These are phyloP conservation scores for Populus ilicifolia DNA, from an alignment of 345 rosid genomes.

Conservation along the genomic window DNA sequence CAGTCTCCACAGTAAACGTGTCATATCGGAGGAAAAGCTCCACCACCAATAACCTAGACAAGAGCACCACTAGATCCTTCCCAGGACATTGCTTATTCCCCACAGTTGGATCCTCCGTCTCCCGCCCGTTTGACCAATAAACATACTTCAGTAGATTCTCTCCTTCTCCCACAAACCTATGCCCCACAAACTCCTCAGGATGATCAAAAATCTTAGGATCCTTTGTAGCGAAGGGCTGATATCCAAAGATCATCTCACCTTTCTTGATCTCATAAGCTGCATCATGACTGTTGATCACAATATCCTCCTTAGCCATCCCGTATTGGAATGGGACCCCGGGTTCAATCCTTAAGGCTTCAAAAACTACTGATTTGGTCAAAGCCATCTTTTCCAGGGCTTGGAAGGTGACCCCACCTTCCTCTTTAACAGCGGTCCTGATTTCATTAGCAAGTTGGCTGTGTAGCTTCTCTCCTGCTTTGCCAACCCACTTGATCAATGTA, in stretches of 20 bases:
- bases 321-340: constrained; percentile 77
- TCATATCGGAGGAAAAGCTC: constrained; percentile 82
- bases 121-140: constrained; percentile 88
- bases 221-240: constrained; percentile 46
- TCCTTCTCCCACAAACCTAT: constrained; percentile 70
- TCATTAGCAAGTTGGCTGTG: constrained; percentile 37
- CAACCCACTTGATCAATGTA: constrained; percentile 37
- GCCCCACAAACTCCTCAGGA: constrained; percentile 73
- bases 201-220: constrained; percentile 48
- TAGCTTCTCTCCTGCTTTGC: constrained; percentile 26
- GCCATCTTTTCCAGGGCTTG: constrained; percentile 68
- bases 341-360: constrained; percentile 69
- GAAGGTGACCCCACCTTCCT: constrained; percentile 40
- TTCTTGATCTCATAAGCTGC: constrained; percentile 60
- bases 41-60: constrained; percentile 59
- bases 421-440: constrained; percentile 28
- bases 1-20: constrained; percentile 61
- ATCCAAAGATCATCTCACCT: constrained; percentile 79
- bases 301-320: constrained; percentile 64
- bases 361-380: constrained; percentile 68
- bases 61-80: constrained; percentile 77
- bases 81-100: constrained; percentile 83
- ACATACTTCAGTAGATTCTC: constrained; percentile 59
- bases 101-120: constrained; percentile 56
- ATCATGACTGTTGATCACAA: constrained; percentile 74